Percentiles rank a stretch among this genome's conserved stretches.
phyloP scores from a whole-genome alignment of 352 stramenopile species.

The Phytophthora europaea region DNA sequence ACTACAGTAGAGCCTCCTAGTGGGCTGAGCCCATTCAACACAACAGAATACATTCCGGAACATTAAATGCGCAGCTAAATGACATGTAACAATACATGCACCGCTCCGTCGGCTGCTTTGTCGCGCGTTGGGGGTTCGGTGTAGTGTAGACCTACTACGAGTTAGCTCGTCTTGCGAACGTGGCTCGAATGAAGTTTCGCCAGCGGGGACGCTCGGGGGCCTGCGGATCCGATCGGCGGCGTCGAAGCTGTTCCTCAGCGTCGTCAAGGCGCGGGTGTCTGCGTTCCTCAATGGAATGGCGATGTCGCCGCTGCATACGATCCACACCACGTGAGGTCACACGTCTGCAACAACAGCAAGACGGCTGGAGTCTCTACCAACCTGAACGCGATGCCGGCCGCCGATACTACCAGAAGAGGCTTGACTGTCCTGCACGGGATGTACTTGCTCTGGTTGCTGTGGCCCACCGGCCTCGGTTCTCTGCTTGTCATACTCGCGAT shows the following conservation, averaged over 20 bases:
- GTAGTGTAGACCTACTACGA: background rate
- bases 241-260: conserved; percentile 28
- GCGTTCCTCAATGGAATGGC: conserved; percentile 38
- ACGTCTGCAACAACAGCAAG: background rate
- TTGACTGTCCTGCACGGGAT: background rate
- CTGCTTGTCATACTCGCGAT: conserved; percentile 34
- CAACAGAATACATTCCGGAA: too few relatives aligned
- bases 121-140: too few relatives aligned
- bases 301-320: conserved; percentile 14
- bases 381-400: conserved; percentile 21
- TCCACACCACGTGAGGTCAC: background rate
- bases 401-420: background rate
- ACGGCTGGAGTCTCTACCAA: background rate
- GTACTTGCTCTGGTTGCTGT: conserved; percentile 1
- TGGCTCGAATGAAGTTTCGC: conserved; percentile 43
- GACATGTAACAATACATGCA: too few relatives aligned
- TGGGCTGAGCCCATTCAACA: too few relatives aligned
- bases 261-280: conserved; percentile 3
- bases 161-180: conserved; percentile 21
- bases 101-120: too few relatives aligned
- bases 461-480: conserved; percentile 3
- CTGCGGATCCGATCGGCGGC: conserved; percentile 37
- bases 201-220: conserved; percentile 22
- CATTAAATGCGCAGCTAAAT: too few relatives aligned
- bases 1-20: too few relatives aligned